Evolutionary conservation across 441 rosid species (phyloP).

Genomic region (Eugenia klotzschiana): DNA sequence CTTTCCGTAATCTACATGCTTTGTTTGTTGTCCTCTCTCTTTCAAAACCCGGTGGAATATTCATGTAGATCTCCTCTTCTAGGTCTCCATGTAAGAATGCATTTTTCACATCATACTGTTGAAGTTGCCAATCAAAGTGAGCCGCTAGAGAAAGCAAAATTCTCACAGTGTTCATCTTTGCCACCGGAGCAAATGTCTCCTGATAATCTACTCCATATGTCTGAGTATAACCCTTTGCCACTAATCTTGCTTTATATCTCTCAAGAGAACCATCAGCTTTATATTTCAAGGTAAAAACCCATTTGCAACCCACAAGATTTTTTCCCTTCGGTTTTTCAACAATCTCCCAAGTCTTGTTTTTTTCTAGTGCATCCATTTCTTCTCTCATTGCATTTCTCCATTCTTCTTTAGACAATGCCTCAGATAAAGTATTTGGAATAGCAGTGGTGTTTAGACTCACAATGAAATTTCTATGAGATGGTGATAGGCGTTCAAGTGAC

Average conservation of each 20-base stretch:
- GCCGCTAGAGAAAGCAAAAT: neutral
- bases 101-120: neutral
- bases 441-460: too few relatives aligned
- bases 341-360: too few relatives aligned
- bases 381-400: too few relatives aligned
- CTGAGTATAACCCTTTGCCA: neutral
- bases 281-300: neutral
- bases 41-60: neutral
- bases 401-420: too few relatives aligned
- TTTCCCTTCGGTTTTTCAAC: too few relatives aligned
- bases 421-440: too few relatives aligned
- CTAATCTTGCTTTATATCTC: neutral
- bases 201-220: neutral
- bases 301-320: too few relatives aligned
- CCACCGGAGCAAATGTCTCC: neutral
- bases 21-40: too few relatives aligned
- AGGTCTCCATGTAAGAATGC: neutral
- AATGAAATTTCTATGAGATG: too few relatives aligned
- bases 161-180: neutral
- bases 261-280: neutral
- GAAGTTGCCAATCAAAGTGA: neutral
- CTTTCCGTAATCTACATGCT: too few relatives aligned
- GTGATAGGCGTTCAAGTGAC: too few relatives aligned
- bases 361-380: too few relatives aligned
- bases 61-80: neutral